These are phyloP conservation scores for Auxenochlorella protothecoides DNA, from an alignment of 139 green algal genomes.

Conservation along the genomic window DNA sequence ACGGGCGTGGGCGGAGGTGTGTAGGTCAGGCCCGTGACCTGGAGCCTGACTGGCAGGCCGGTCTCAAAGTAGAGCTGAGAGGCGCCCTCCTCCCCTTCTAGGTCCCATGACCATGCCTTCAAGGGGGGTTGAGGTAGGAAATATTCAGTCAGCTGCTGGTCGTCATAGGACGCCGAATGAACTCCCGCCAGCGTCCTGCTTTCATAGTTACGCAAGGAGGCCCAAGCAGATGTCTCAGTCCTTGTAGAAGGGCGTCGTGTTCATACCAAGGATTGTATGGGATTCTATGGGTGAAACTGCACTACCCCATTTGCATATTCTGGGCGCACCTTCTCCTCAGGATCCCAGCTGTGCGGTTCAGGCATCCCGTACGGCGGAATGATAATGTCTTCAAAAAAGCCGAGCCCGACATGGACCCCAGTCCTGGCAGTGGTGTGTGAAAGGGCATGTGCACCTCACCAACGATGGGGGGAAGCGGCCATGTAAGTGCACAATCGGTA, in stretches of 20 bases:
- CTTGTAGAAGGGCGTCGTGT: too few species aligned
- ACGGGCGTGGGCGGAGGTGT: constrained; percentile 4
- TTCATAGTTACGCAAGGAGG: too few species aligned
- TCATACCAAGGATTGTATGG: too few species aligned
- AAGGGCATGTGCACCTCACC: too few species aligned
- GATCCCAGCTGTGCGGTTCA: constrained; percentile 50
- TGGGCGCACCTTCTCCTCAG: constrained; percentile 4
- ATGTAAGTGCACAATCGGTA: too few species aligned
- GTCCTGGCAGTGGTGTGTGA: constrained; percentile 21
- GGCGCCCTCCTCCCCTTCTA: constrained; percentile 3
- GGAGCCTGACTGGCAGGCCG: constrained; percentile 15
- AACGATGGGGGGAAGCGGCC: too few species aligned
- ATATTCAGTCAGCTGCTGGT: neutral
- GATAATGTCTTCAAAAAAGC: constrained; percentile 85
- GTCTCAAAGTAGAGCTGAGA: constrained; percentile 20
- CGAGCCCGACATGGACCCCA: constrained; percentile 63
- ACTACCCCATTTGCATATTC: neutral
- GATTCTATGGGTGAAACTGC: neutral
- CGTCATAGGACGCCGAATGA: neutral
- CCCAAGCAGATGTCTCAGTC: too few species aligned
- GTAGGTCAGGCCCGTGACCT: constrained; percentile 19
- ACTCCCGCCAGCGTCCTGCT: neutral
- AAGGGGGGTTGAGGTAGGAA: neutral
- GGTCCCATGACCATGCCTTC: constrained; percentile 18
- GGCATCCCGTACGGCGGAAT: constrained; percentile 63